Conservation (phyloP, 2,329 filamentous ascomycete genomes). For the Pyrenophora graminea region DNA sequence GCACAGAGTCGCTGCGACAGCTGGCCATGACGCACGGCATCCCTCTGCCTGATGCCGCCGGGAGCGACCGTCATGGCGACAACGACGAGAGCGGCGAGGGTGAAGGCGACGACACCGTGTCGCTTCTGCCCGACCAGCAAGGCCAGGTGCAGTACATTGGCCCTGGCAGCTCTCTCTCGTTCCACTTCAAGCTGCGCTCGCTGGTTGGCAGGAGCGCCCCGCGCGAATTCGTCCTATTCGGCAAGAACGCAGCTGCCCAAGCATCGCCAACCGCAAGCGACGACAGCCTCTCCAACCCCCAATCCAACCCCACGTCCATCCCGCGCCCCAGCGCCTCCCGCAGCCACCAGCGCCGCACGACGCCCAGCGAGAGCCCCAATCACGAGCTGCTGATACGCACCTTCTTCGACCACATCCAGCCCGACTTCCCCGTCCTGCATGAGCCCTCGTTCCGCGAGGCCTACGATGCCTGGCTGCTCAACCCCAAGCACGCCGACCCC, state of each 20-base stretch:
- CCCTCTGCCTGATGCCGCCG: conserved; percentile 39
- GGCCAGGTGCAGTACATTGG: conserved; percentile 53
- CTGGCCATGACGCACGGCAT: conserved; percentile 48
- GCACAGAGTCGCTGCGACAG: conserved; percentile 48
- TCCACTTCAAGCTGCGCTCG: conserved; percentile 49
- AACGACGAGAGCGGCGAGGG: conserved; percentile 22
- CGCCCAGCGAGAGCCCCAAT: conserved; percentile 20
- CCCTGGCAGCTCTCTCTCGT: conserved; percentile 49
- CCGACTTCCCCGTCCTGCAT: conserved; percentile 51
- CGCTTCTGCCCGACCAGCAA: conserved; percentile 49
- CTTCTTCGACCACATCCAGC: conserved; percentile 51
- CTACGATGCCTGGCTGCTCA: conserved; percentile 44
- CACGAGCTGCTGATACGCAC: conserved; percentile 46
- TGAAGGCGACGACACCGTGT: conserved; percentile 43
- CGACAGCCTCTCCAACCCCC: neutral
- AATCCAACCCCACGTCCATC: neutral
- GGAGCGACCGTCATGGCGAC: conserved; percentile 21
- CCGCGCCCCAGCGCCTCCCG: neutral
- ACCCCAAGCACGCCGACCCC: conserved; percentile 41
- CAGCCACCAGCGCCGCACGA: neutral
- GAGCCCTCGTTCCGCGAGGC: conserved; percentile 50
- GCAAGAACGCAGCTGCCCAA: conserved; percentile 46
- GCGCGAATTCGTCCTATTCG: conserved; percentile 49
- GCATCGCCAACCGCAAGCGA: conserved; percentile 26
- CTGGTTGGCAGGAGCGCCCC: conserved; percentile 42